Base-by-base conservation (phyloP, 2,329 filamentous ascomycete species). In the Aureobasidium pullulans region DNA sequence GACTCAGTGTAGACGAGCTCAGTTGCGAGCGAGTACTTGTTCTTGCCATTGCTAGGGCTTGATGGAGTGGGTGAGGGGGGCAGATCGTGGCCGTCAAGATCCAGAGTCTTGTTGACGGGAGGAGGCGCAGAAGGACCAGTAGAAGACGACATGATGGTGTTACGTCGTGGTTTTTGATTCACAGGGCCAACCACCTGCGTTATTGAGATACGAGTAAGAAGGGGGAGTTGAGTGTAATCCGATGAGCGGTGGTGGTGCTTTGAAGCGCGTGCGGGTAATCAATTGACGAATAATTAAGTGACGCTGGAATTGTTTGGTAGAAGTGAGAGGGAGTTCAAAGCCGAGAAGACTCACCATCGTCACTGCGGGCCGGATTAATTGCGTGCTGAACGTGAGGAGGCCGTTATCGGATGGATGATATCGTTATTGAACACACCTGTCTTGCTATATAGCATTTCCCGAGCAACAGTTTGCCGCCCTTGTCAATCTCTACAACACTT, bases 1-100 rank as follows among this genome's bases (percentile, higher is more conserved):
- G 88, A 86, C 68, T 99, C 94, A 54, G 93, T 97, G 74, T 93
- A 97, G 62, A 99, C 94, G 63, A 99, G 80, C 76, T 99, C 94
- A 4, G 94, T 99, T 60, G 93, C 93, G 62, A 99, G 84, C 47
- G 92, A 91, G 76, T 97, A 99, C 66, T 90, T 89, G 54, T 57
- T 57, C 65, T 88, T 85, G 64, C 90, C 91, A 70, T 86, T 88
- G 70, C 87, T 84, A 28, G 94, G 94, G 70, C 88, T 96, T 15
- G 93, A 97, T 2, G 93, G 91, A 28, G 94, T 90, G 1, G 94
- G 94, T 7, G 94, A 96, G 1, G 92, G 92, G 54, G 92, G 92
- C 54, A 96, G 79, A 68, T 92, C 80, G 75, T 95, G 88, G 43
- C 90, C 90, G 68, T 93, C 88, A 61, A 91, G 79, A 71, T 96